Base-by-base conservation (phyloP, 306 rosid genomes). In the Lathyrus sativus region DNA sequence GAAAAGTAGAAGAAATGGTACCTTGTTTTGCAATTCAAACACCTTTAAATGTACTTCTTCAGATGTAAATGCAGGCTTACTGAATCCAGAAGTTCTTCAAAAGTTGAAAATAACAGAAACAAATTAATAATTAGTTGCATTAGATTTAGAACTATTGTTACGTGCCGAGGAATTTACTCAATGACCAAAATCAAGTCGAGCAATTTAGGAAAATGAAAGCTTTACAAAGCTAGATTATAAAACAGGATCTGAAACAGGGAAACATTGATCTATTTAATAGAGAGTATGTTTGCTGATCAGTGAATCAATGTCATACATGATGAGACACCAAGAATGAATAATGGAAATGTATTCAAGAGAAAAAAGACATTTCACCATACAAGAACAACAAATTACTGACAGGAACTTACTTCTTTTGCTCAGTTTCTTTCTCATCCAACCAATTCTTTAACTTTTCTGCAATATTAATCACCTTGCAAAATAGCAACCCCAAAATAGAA, bases 391-490 rank as follows among this genome's bases (percentile, higher is more conserved):
- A 65, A 57, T 22, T 13, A 65, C 33, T 43, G 45, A 54, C 57
- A 76, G 67, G 39, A 63, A 82, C 96, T 81, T 78, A 93, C 99
- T 81, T 87, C 63, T 80, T 84, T 78, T 90, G 99, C 78, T 88
- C 97, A 60, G 85, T 80, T 67, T 90, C 96, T 84, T 88, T 88
- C 73, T 86, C 88, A 54, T 84, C 82, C 85, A 90, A 76, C 99
- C 97, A 93, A 18, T 45, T 74, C 84, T 80, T 90, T 70, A 93
- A 60, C 70, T 85, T 90, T 56, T 87, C 91, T 50, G 87, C 79
- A 12, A 78, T 86, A 50, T 74, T 79, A 59, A 64, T 55, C 72
- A 87, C 96, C 99, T 93, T 61, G 69, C 58, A 79, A 85, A 86
- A 88, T 86, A 76, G 46, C 22, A 62, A 61, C 35, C 31, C 58